Evolutionary conservation across 371 early-diverging fungal genomes (phyloP).

Genomic region (Funneliformis caledonium): DNA sequence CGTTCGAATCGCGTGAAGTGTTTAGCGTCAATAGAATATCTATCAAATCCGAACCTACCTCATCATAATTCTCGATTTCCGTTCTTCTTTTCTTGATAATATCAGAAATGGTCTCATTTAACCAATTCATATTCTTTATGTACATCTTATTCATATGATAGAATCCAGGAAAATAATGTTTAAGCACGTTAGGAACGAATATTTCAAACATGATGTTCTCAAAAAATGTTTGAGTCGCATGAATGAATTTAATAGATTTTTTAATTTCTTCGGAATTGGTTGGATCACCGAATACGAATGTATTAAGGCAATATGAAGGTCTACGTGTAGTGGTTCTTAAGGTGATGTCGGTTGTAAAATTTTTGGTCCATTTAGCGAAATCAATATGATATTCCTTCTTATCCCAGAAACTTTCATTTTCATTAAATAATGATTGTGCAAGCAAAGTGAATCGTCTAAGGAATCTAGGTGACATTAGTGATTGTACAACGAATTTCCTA

Average conservation of each 20-base stretch:
- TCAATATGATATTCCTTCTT: neutral
- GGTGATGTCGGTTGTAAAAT: neutral
- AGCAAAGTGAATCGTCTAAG: neutral
- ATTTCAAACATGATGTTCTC: too few relatives aligned
- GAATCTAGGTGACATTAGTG: neutral
- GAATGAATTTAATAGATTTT: too few relatives aligned
- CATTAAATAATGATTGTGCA: neutral
- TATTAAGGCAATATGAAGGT: too few relatives aligned
- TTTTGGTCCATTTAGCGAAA: neutral
- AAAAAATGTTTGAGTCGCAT: too few relatives aligned
- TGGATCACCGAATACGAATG: too few relatives aligned
- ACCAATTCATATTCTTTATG: neutral
- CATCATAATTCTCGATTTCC: neutral
- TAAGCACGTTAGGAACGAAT: too few relatives aligned
- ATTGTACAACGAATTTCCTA: neutral
- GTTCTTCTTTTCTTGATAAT: neutral
- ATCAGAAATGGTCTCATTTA: neutral
- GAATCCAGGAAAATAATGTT: neutral
- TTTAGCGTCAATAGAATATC: conserved; percentile 1
- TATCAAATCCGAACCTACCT: neutral
- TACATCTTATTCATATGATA: neutral
- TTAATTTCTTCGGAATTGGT: too few relatives aligned
- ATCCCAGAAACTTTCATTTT: conserved; percentile 9
- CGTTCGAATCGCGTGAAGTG: neutral
- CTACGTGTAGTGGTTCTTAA: neutral